Evolutionary conservation across 352 stramenopile genomes (phyloP), one percentile per base, ranked within the genome.

Genomic region (Pythium dissotocum): DNA sequence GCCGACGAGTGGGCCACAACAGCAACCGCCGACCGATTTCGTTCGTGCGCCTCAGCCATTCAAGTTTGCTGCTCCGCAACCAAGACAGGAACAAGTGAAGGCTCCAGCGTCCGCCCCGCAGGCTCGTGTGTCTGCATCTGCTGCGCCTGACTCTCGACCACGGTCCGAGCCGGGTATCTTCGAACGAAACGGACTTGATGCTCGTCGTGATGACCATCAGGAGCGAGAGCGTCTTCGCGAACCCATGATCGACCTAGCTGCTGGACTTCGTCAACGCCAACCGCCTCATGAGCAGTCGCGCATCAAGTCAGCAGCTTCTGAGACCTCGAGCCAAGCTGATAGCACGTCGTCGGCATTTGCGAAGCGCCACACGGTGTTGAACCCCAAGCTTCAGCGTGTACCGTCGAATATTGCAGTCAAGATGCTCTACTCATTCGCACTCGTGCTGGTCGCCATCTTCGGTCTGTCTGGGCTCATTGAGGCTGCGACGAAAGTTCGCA

Each of bases 371-470:
- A 18, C 42, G 7, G 24, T 72, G 12, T n/a, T 71, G 16, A 58
- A 61, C 26, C 69, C 65, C 2, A 44, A 73, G 33, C 61, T 58
- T 6, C 48, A 64, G 10, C 57, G 28, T 0, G 42, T 61, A 18
- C 33, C 63, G 36, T 59, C 57, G 4, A 59, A 70, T 36, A 74
- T 81, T 55, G 32, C 58, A 16, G 63, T 21, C 36, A 77, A 65
- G 7, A 73, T 79, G 64, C 53, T 73, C 5, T 75, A 77, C 5
- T 79, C 68, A 12, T 71, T 87, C 40, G 56, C 58, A 30, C 21
- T 92, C 38, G 51, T 78, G 28, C 62, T 91, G 12, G 73, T 72
- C 4, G 74, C 73, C 24, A 58, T 88, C 24, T 91, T 91, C 42
- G 80, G 82, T 36, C 58, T 78, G 1, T 78, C 76, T 54, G 85